Base-by-base conservation (phyloP, 192 early-diverging fungal genomes). In the Mortierella claussenii region DNA sequence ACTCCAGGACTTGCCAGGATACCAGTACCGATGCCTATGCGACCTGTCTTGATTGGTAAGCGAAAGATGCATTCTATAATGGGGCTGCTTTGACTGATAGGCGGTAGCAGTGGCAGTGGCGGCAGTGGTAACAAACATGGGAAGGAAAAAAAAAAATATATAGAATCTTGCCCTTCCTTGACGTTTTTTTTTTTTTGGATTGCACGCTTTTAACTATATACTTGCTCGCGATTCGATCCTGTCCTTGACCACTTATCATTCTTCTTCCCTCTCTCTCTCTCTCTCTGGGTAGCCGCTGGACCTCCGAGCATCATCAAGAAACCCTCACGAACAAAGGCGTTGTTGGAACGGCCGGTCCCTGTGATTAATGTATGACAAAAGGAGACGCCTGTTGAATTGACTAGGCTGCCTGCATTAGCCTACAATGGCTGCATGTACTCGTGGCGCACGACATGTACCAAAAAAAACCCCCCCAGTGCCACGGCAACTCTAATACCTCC, bases 231-330 rank as follows among this genome's bases (percentile, higher is more conserved):
- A n/a, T n/a, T n/a, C n/a, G n/a, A n/a, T n/a, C n/a, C n/a, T n/a
- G n/a, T n/a, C n/a, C n/a, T n/a, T n/a, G n/a, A n/a, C n/a, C n/a
- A n/a, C n/a, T n/a, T n/a, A n/a, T n/a, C n/a, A n/a, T n/a, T n/a
- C n/a, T n/a, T n/a, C n/a, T n/a, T n/a, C n/a, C n/a, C n/a, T n/a
- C n/a, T n/a, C n/a, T n/a, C n/a, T n/a, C n/a, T n/a, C n/a, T n/a
- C n/a, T n/a, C n/a, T n/a, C n/a, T n/a, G n/a, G n/a, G n/a, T n/a
- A 71, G 69, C 69, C 30, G 69, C 69, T 26, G 69, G 69, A 28
- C 69, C 69, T 0, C 69, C 69, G 0, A 71, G 60, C 37, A 71
- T 71, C 31, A 63, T 71, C 60, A 71, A 71, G 33, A 62, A 71
- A 7, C 69, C 69, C 0, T 26, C 30, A 30, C n/a, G 54, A 20